Conservation (phyloP, 331 rosid genomes). For the Malus hybrid region DNA sequence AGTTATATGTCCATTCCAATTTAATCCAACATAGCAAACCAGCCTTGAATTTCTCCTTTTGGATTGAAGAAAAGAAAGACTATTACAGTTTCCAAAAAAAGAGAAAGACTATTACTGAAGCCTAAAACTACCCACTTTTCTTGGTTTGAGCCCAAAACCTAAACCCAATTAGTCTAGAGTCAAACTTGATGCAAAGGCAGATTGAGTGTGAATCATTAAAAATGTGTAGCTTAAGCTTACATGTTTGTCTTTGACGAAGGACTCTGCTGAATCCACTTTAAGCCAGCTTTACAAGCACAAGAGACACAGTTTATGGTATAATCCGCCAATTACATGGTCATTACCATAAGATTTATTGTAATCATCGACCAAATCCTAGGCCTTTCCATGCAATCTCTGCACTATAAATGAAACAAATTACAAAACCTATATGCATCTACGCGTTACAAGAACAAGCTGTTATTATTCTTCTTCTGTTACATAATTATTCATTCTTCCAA, state of each 20-base stretch:
- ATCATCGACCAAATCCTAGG: constrained; percentile 10
- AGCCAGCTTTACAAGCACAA: constrained; percentile 1
- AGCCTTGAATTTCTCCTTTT: background rate
- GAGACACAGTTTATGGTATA: constrained; percentile 8
- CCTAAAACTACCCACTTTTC: background rate
- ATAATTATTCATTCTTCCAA: background rate
- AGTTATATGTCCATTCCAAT: no score
- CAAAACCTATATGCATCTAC: no score
- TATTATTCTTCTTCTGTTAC: background rate
- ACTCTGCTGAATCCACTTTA: background rate
- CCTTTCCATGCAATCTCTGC: background rate
- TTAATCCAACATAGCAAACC: no score
- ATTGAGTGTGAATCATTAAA: background rate
- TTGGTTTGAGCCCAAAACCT: background rate
- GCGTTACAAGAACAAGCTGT: background rate
- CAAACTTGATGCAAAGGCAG: background rate
- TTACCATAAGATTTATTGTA: constrained; percentile 2
- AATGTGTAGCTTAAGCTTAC: background rate
- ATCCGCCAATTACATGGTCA: constrained; percentile 24
- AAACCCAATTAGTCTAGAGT: background rate
- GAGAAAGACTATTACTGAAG: background rate
- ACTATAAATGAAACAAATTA: constrained; percentile 8
- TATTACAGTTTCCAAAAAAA: no score
- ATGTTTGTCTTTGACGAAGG: background rate
- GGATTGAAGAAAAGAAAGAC: background rate